Evolutionary conservation across 2,329 filamentous ascomycete species (phyloP), one percentile per base, ranked within the genome.

Genomic region (Tolypocladium nubicola): DNA sequence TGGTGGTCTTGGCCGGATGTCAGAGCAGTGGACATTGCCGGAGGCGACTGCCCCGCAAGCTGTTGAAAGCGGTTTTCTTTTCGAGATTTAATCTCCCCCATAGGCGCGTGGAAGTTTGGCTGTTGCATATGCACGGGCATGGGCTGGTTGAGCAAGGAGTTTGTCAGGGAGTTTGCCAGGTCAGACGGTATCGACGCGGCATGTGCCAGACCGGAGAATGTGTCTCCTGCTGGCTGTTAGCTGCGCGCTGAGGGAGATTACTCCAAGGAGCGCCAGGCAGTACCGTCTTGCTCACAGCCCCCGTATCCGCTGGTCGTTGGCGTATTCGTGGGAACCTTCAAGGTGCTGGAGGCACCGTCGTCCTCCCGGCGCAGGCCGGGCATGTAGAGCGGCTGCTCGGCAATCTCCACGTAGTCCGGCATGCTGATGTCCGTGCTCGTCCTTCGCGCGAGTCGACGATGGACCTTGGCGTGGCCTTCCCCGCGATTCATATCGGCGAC

Each of bases 71-170:
- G 70, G 45, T 71, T 74, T 60, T 79, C 77, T 56, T 79, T 80
- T 41, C 74, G 71, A 6, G 76, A 76, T 54, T 70, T 75, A 23
- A 76, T 58, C 56, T 78, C 73, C 10, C 66, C 61, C 7, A 71
- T 66, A 2, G 73, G 70, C 1, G 67, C 59, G 3, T 63, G 58
- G 49, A 68, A 65, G n/a, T 61, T 64, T 19, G 69, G 61, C 11
- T 67, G 62, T 16, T 70, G 70, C 5, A 68, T 58, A 4, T 73
- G 68, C 3, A 75, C 63, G 0, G 75, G 71, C 37, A 72, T 66
- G 13, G 77, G 74, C 55, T 80, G 78, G 53, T 77, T 79, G 35
- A 81, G 68, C 43, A 81, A 65, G 0, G 78, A 79, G 56, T 75
- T 71, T 0, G 76, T 76, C 55, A 80, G 66, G n/a, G 74, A 71